Evolutionary conservation across 768 basidiomycete genomes (phyloP).

Genomic region (Pisolithus albus): DNA sequence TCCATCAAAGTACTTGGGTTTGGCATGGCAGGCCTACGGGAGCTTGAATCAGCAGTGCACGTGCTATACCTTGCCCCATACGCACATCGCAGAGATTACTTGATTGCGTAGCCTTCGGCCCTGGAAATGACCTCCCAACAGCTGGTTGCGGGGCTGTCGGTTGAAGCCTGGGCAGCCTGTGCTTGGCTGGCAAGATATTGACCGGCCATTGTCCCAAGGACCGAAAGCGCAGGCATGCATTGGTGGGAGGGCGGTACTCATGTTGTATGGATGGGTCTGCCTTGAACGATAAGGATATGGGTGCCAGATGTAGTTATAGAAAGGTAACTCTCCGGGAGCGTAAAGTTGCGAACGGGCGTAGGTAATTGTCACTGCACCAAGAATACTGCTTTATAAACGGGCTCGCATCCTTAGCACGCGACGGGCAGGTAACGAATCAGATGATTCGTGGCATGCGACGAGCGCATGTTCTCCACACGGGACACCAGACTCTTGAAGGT

Average conservation of each 20-base stretch:
- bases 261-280: slow-evolving; percentile 13
- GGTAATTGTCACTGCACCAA: slow-evolving; percentile 27
- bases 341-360: slow-evolving; percentile 34
- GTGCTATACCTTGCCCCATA: slow-evolving; percentile 5
- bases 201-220: slow-evolving; percentile 30
- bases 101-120: slow-evolving; percentile 13
- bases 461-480: slow-evolving; percentile 28
- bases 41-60: slow-evolving; percentile 1
- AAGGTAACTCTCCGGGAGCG: slow-evolving; percentile 26
- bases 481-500: slow-evolving; percentile 9
- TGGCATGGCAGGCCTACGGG: slow-evolving; percentile 45
- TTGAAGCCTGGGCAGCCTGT: slow-evolving; percentile 21
- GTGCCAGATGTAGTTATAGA: slow-evolving; percentile 4
- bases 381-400: slow-evolving; percentile 21
- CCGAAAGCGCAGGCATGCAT: slow-evolving; percentile 32
- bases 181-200: slow-evolving; percentile 29
- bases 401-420: slow-evolving; percentile 3
- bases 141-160: slow-evolving; percentile 19
- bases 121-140: slow-evolving; percentile 2
- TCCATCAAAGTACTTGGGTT: slow-evolving; percentile 53
- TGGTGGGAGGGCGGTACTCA: slow-evolving; percentile 25
- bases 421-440: slow-evolving; percentile 4
- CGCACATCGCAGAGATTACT: slow-evolving; percentile 46
- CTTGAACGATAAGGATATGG: slow-evolving; percentile 8
- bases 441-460: slow-evolving; percentile 17